Percentiles rank a stretch among this genome's conserved stretches.
These are phyloP conservation scores for Fusarium proliferatum DNA, from an alignment of 2,329 filamentous ascomycete species.

Conservation along the genomic window DNA sequence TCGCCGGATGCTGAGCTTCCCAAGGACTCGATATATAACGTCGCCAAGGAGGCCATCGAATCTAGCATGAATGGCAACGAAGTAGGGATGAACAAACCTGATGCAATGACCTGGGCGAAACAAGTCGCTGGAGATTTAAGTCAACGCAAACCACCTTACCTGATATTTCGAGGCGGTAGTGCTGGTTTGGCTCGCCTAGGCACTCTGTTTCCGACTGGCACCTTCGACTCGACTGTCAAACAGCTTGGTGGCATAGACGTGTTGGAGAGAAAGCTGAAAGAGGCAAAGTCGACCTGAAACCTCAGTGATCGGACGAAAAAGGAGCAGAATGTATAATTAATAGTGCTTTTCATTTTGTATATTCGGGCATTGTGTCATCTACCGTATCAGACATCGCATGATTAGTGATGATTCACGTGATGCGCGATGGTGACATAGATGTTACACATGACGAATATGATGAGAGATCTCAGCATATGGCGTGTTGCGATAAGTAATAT, in stretches of 20 bases:
- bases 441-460: constrained; percentile 22
- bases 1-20: neutral
- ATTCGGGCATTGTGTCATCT: fast-evolving
- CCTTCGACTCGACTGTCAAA: constrained; percentile 14
- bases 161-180: constrained; percentile 17
- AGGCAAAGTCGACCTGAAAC: neutral
- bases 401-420: constrained; percentile 9
- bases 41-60: constrained; percentile 31
- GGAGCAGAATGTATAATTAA: fast-evolving
- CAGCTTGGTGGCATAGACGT: constrained; percentile 26
- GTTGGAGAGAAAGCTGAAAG: constrained; percentile 21
- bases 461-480: neutral
- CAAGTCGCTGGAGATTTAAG: constrained; percentile 32
- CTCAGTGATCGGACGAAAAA: neutral
- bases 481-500: neutral
- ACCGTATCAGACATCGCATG: neutral
- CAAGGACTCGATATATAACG: constrained; percentile 23
- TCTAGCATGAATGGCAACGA: constrained; percentile 7
- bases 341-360: neutral
- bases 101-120: constrained; percentile 19
- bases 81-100: neutral
- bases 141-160: constrained; percentile 23
- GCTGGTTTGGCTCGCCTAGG: constrained; percentile 9
- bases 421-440: constrained; percentile 19
- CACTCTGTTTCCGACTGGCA: constrained; percentile 19